phyloP scores from a whole-genome alignment of 2,329 filamentous ascomycete species.

The Zymoseptoria pseudotritici region DNA sequence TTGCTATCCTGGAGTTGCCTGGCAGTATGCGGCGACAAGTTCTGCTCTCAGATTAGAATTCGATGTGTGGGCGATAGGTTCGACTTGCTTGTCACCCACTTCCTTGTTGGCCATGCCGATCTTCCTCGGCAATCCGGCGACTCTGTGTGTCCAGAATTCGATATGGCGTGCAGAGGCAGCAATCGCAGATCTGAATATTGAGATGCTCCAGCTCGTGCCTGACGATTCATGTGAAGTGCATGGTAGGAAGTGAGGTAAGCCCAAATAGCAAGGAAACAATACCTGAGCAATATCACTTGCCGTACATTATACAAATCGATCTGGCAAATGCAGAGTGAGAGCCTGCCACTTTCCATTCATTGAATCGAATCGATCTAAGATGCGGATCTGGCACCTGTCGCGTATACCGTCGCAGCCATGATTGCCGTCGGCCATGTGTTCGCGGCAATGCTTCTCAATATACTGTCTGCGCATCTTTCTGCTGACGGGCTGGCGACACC shows the following conservation, averaged over 20 bases:
- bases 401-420: neutral
- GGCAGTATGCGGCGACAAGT: conserved; percentile 15
- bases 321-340: neutral
- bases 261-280: neutral
- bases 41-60: conserved; percentile 13
- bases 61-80: neutral
- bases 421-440: neutral
- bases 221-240: neutral
- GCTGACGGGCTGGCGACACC: conserved; percentile 9
- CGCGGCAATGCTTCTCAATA: neutral
- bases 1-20: conserved; percentile 5
- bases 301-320: neutral
- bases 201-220: neutral
- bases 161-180: no score
- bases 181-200: neutral
- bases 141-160: no score
- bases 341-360: neutral
- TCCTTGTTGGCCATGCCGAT: conserved; percentile 25
- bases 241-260: neutral
- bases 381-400: neutral
- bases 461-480: neutral
- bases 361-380: neutral
- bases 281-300: neutral
- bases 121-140: no score
- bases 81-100: conserved; percentile 8